Base-by-base conservation (phyloP, 139 green algal genomes). In the Auxenochlorella pyrenoidosa region DNA sequence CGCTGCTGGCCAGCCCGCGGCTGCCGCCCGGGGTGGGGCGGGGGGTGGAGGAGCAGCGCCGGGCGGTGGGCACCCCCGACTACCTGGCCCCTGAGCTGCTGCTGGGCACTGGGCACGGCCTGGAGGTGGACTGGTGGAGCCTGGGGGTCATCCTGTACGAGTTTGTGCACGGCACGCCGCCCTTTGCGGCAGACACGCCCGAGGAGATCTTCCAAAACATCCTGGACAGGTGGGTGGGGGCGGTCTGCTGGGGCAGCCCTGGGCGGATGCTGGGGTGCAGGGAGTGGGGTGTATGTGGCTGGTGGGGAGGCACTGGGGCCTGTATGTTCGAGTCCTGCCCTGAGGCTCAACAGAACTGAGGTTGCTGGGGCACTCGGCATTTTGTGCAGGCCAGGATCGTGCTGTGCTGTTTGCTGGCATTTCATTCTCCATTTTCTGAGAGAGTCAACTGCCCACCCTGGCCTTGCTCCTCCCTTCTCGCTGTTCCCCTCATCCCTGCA, bases 131-230 rank as follows among this genome's bases (percentile, higher is more conserved):
- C 88, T 99, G 97, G 97, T 99, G 97, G 97, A 93, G 92, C 59
- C 88, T 98, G 51, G 97, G 97, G 2, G 91, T 91, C 66, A 97
- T 99, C 32, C 82, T 99, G 75, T 99, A 95, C 84, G 96, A 99
- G 89, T 95, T 98, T 71, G 87, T 98, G 82, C 26, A 90, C 5
- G 95, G 96, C 78, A 66, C 81, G 36, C 96, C 96, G 0, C 97
- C 96, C 26, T 99, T 99, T 93, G 97, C 96, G 58, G 96, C 96
- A 12, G 91, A 96, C 84, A 94, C 93, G 12, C 96, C 96, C 1
- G 92, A 99, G 92, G 91, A 94, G 68, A 98, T 99, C 36, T 99
- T 99, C 87, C 93, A 98, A 41, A 98, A 98, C 89, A 97, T 99
- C 83, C 91, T 99, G 36, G 94, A 98, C 73, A 87, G 93, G 83